phyloP scores from a whole-genome alignment of 305 asterid genomes.

The Euphrasia arctica region DNA sequence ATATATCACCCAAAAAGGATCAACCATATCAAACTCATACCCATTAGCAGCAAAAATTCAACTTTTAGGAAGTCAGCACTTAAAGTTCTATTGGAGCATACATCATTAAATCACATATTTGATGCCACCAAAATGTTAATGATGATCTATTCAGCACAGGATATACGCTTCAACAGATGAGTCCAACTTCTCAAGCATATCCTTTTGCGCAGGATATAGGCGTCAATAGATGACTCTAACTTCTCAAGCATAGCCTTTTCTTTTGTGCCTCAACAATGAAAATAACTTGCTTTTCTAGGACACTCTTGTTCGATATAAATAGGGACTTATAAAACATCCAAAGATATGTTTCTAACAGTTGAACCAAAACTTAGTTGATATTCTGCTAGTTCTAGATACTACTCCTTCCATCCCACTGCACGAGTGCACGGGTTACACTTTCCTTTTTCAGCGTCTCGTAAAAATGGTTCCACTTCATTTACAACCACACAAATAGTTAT shows the following conservation, averaged over 20 bases:
- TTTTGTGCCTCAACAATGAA: slow-evolving; percentile 6
- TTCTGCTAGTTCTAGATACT: neutral
- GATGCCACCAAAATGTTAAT: neutral
- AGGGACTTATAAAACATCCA: neutral
- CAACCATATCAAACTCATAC: slow-evolving; percentile 8
- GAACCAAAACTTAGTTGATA: slow-evolving; percentile 2
- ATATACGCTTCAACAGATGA: neutral
- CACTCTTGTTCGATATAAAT: neutral
- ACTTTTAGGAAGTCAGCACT: neutral
- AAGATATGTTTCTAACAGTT: neutral
- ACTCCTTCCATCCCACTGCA: no score
- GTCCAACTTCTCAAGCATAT: neutral
- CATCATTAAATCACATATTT: neutral
- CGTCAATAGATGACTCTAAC: neutral
- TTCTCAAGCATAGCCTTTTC: neutral
- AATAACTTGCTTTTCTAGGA: neutral
- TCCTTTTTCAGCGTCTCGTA: no score
- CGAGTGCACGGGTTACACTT: no score
- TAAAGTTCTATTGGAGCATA: neutral
- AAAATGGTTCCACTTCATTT: no score
- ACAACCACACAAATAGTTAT: no score
- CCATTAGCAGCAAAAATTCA: slow-evolving; percentile 8
- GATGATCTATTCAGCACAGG: neutral
- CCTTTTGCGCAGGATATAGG: neutral
- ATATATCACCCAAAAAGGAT: neutral